Percentiles rank a stretch among this genome's conserved stretches.
Conservation (phyloP, 306 rosid genomes). For the Pterocarpus santalinus region DNA sequence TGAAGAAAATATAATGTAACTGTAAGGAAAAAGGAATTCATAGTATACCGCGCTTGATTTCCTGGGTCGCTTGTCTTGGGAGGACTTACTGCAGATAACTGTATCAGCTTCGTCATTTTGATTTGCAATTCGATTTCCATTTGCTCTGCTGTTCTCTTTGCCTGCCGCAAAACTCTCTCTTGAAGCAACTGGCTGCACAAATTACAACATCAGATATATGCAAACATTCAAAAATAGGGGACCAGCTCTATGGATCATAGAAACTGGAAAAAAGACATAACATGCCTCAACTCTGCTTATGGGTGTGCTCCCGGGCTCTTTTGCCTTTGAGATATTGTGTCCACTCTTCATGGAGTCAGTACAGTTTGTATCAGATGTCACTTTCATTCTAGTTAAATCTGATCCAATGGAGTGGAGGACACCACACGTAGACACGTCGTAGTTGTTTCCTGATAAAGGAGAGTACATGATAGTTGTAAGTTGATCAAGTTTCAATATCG, state of each 20-base stretch:
- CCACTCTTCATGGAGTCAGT: conserved; percentile 62
- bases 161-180: conserved; percentile 83
- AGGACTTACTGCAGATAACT: conserved; percentile 57
- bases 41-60: conserved; percentile 86
- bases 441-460: conserved; percentile 61
- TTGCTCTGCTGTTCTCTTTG: conserved; percentile 59
- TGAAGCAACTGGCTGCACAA: conserved; percentile 77
- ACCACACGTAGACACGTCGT: conserved; percentile 83
- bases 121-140: conserved; percentile 55
- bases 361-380: conserved; percentile 60
- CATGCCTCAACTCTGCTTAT: conserved; percentile 77
- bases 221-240: neutral
- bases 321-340: conserved; percentile 57
- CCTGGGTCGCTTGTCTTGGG: conserved; percentile 81
- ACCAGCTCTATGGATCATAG: neutral
- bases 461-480: conserved; percentile 31
- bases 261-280: conserved; percentile 23
- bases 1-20: conserved; percentile 19
- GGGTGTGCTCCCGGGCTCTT: conserved; percentile 75
- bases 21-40: conserved; percentile 35
- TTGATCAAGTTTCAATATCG: neutral
- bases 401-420: conserved; percentile 89
- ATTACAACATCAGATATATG: conserved; percentile 14
- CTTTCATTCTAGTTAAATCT: conserved; percentile 91
- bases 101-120: conserved; percentile 65